A percentile compares a stretch with the other conserved stretches of the same genome.
Evolutionary conservation across 768 basidiomycete genomes (phyloP).

Genomic region (Lentinus brumalis): DNA sequence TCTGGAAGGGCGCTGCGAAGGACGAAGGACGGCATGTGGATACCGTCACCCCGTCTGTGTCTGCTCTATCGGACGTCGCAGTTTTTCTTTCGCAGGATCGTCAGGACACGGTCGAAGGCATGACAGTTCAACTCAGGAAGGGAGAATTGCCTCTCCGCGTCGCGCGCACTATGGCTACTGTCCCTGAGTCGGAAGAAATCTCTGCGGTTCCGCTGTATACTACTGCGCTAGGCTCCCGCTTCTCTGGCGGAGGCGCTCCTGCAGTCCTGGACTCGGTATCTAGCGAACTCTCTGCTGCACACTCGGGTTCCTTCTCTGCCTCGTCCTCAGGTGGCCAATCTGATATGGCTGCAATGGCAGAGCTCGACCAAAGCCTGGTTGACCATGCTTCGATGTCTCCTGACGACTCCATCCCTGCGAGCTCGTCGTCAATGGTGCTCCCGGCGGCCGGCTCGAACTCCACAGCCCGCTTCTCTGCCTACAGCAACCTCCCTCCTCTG

Average conservation of each 20-base stretch:
- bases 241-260: background rate
- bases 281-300: background rate
- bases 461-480: background rate
- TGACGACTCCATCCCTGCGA: conserved; percentile 3
- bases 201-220: background rate
- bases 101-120: conserved; percentile 5
- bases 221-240: background rate
- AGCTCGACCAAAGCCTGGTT: background rate
- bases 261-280: background rate
- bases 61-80: conserved; percentile 22
- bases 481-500: conserved; percentile 23
- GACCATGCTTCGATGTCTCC: background rate
- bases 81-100: conserved; percentile 11
- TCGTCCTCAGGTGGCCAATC: background rate
- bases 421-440: conserved; percentile 18
- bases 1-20: conserved; percentile 26
- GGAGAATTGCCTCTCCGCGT: conserved; percentile 8
- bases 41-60: conserved; percentile 27
- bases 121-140: conserved; percentile 7
- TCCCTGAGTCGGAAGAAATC: background rate
- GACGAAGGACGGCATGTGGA: conserved; percentile 17
- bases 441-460: background rate
- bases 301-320: background rate
- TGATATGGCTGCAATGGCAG: background rate
- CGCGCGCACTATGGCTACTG: background rate